phyloP scores from a whole-genome alignment of 1,284 basidiomycete species.

The Ceratobasidium sp. region DNA sequence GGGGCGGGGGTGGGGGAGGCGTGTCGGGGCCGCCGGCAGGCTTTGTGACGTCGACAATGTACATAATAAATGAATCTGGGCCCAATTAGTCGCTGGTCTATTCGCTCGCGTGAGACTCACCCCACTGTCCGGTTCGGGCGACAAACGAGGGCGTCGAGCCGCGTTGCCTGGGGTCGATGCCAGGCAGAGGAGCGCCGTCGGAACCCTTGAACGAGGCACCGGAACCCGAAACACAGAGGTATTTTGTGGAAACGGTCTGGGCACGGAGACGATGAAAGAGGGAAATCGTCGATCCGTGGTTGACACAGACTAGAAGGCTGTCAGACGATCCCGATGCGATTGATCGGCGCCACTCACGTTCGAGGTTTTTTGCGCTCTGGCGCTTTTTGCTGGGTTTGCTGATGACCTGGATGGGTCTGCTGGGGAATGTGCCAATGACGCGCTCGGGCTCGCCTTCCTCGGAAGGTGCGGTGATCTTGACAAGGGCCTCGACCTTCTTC shows the following conservation, averaged over 20 bases:
- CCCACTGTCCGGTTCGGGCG: conserved; percentile 84
- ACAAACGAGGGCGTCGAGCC: conserved; percentile 81
- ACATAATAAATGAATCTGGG: conserved; percentile 92
- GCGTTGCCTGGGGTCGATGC: conserved; percentile 74
- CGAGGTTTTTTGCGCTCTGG: conserved; percentile 90
- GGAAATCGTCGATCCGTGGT: conserved; percentile 94
- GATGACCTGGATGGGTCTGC: conserved; percentile 95
- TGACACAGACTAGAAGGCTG: conserved; percentile 77
- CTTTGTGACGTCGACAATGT: conserved; percentile 87
- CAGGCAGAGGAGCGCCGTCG: conserved; percentile 83
- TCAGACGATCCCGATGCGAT: conserved; percentile 28
- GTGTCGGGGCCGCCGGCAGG: conserved; percentile 75
- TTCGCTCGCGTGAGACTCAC: conserved; percentile 49
- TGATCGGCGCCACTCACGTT: conserved; percentile 66
- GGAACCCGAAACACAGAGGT: conserved; percentile 91
- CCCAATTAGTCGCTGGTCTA: conserved; percentile 46
- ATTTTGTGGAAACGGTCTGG: conserved; percentile 94
- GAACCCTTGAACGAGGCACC: conserved; percentile 89
- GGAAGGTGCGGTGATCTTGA: conserved; percentile 83
- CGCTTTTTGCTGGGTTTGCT: conserved; percentile 96
- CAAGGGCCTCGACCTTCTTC: conserved; percentile 89
- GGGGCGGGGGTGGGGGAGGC: conserved; percentile 76
- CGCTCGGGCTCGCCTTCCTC: conserved; percentile 69
- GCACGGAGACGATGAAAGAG: conserved; percentile 93
- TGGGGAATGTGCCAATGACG: conserved; percentile 85